Evolutionary conservation across 2,329 filamentous ascomycete genomes (phyloP).

Genomic region (Lasiodiplodia gonubiensis): DNA sequence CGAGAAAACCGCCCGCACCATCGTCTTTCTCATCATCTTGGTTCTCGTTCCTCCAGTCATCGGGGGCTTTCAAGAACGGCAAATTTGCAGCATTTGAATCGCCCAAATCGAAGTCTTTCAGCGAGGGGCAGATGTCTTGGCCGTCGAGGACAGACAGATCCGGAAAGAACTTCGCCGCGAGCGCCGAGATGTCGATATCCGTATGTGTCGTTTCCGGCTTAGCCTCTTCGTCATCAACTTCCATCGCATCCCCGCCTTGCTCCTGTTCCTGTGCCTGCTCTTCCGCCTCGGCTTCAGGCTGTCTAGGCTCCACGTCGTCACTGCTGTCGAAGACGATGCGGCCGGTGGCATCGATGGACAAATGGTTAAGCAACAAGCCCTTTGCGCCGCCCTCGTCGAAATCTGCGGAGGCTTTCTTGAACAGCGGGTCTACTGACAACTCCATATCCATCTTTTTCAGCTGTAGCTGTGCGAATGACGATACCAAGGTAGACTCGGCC

Average conservation of each 20-base stretch:
- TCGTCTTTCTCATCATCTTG: constrained; percentile 63
- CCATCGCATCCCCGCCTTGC: constrained; percentile 50
- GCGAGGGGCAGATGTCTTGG: constrained; percentile 90
- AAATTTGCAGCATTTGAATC: constrained; percentile 86
- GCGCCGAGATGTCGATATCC: constrained; percentile 72
- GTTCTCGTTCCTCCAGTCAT: constrained; percentile 80
- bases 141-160: constrained; percentile 77
- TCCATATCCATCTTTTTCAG: constrained; percentile 98
- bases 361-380: constrained; percentile 89
- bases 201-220: constrained; percentile 44
- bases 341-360: constrained; percentile 91
- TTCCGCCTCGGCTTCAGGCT: constrained; percentile 47
- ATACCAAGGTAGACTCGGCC: constrained; percentile 90
- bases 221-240: constrained; percentile 36
- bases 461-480: constrained; percentile 85
- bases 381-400: constrained; percentile 98
- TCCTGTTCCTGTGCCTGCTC: constrained; percentile 42
- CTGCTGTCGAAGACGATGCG: constrained; percentile 98
- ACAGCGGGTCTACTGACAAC: constrained; percentile 95
- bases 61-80: constrained; percentile 86
- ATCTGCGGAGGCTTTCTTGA: constrained; percentile 98
- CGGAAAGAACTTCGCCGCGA: constrained; percentile 85
- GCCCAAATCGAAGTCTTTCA: constrained; percentile 92
- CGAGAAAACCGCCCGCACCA: constrained; percentile 80
- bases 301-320: constrained; percentile 70